These are phyloP conservation scores for Casuarina equisetifolia DNA, from an alignment of 306 rosid genomes.

Conservation along the genomic window DNA sequence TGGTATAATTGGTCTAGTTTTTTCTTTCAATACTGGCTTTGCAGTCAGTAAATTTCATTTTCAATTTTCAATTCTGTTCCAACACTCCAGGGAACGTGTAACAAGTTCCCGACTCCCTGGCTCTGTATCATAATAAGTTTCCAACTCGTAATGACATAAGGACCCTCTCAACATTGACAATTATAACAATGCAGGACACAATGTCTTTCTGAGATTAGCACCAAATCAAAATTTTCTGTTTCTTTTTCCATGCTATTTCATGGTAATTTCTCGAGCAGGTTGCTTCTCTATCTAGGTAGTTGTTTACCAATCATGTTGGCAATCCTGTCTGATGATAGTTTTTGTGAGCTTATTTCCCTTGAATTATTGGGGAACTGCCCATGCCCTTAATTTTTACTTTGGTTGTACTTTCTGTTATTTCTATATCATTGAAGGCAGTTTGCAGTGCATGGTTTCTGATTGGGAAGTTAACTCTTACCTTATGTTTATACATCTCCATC, in stretches of 20 bases:
- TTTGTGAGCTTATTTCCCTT: not conserved
- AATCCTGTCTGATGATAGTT: not conserved
- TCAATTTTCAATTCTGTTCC: not conserved
- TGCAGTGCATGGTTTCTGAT: no score
- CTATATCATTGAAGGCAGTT: no score
- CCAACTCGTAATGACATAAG: not conserved
- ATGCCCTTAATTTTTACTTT: not conserved
- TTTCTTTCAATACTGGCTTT: not conserved
- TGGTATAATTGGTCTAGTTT: not conserved
- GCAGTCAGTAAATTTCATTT: not conserved
- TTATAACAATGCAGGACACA: not conserved
- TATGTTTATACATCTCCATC: no score
- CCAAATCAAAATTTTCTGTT: not conserved
- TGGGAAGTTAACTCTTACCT: no score
- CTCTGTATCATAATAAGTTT: not conserved
- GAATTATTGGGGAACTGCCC: not conserved
- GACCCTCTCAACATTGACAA: not conserved
- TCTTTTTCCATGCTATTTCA: not conserved
- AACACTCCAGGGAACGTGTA: not conserved
- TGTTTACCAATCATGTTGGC: not conserved
- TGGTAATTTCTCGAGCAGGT: not conserved
- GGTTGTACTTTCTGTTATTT: not conserved
- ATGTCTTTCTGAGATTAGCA: not conserved
- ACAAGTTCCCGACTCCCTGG: not conserved
- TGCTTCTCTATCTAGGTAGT: not conserved